A percentile compares a stretch with the other conserved stretches of the same genome.
phyloP scores from a whole-genome alignment of 2,329 filamentous ascomycete species.

The Meredithiella fracta region DNA sequence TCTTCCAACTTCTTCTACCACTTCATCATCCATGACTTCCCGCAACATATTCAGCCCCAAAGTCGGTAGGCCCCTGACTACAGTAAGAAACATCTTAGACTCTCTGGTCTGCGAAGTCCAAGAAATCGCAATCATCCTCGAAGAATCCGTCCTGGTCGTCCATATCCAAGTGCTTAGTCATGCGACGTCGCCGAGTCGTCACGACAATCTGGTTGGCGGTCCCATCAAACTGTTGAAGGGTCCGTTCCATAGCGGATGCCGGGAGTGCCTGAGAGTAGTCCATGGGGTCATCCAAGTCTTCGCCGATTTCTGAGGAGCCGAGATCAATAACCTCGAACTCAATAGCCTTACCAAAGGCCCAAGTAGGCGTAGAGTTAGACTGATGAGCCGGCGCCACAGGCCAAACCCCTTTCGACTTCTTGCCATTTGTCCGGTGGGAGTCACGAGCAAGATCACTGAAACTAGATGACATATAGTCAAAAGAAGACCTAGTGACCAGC shows the following conservation, averaged over 20 bases:
- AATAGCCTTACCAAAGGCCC: constrained; percentile 46
- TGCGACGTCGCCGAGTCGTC: constrained; percentile 49
- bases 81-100: constrained; percentile 4
- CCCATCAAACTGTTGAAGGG: constrained; percentile 40
- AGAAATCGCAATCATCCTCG: constrained; percentile 80
- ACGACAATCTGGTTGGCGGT: constrained; percentile 70
- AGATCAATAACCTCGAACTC: constrained; percentile 35
- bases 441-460: neutral
- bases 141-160: constrained; percentile 63
- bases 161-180: constrained; percentile 26
- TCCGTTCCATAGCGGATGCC: constrained; percentile 46
- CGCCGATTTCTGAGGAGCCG: constrained; percentile 28
- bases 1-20: neutral
- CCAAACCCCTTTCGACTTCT: neutral
- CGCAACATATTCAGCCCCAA: neutral
- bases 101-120: constrained; percentile 67
- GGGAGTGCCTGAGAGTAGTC: constrained; percentile 44
- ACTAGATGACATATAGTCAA: neutral
- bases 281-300: constrained; percentile 30
- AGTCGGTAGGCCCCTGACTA: neutral
- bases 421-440: neutral
- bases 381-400: neutral
- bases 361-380: constrained; percentile 20
- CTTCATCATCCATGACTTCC: neutral
- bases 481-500: constrained; percentile 30